Evolutionary conservation across 352 stramenopile genomes (phyloP), one percentile per base, ranked within the genome.

Genomic region (Globisporangium nagaii): DNA sequence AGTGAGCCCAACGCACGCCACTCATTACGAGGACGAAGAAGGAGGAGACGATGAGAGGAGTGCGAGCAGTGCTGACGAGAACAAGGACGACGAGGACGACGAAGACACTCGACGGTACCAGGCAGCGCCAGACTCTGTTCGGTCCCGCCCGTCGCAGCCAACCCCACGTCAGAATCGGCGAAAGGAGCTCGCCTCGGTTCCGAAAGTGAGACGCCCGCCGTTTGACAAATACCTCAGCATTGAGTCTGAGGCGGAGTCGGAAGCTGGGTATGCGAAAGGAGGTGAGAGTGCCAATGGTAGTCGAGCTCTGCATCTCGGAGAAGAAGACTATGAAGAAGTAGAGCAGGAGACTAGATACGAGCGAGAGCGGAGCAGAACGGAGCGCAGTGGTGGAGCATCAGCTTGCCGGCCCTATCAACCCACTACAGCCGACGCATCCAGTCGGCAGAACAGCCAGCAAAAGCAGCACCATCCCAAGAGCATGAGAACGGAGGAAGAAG

Each of bases 201-300:
- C 54, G 34, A 40, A 46, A 11, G 54, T 60, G 19, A 46, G 32
- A 17, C 54, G 44, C 15, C 11, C 9, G 19, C 43, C 42, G 17
- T 60, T 60, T 53, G 54, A 60, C 22, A 54, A 34, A 22, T 43
- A 54, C n/a, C 27, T 60, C 17, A 22, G 43, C 1, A 49, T 60
- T 13, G 54, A 53, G 22, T 54, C 44, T 6, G 44, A 48, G 31
- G 34, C 37, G 3, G 55, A 43, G 22, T 47, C 13, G 10, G 32
- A 49, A 43, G 51, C 22, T 27, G 31, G 34, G 31, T 25, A 27
- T 25, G 27, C 6, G n/a, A n/a, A n/a, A n/a, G 11, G 30, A 2
- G 39, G 50, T 11, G 39, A 31, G 4, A 19, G 35, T 48, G 13
- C 19, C 27, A 8, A 3, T 27, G 19, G 11, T 13, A 17, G 17